Percentiles rank a stretch among this genome's conserved stretches.
phyloP scores from a whole-genome alignment of 1,284 basidiomycete species.

The Cryptococcus amylolentus region DNA sequence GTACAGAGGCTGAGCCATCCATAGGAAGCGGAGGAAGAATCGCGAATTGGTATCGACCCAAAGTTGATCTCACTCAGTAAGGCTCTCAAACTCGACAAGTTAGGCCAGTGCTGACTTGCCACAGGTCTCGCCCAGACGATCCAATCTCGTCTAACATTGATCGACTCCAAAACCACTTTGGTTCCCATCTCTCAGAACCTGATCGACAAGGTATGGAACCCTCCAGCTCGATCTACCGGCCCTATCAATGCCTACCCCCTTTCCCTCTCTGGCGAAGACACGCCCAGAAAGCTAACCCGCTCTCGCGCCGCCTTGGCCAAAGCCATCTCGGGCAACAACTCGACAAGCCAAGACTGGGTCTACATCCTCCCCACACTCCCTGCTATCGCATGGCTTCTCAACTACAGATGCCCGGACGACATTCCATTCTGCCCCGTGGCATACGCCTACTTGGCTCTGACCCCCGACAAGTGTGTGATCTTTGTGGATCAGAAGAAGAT shows the following conservation, averaged over 20 bases:
- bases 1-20: conserved; percentile 2
- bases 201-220: conserved; percentile 75
- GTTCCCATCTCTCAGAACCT: conserved; percentile 64
- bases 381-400: conserved; percentile 68
- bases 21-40: conserved; percentile 56
- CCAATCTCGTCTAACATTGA: conserved; percentile 49
- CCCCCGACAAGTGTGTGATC: conserved; percentile 52
- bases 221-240: conserved; percentile 64
- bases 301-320: conserved; percentile 36
- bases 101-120: neutral
- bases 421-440: conserved; percentile 85
- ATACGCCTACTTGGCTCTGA: conserved; percentile 75
- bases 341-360: conserved; percentile 22
- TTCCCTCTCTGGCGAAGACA: conserved; percentile 63
- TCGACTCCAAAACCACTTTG: conserved; percentile 59
- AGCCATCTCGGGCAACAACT: conserved; percentile 26
- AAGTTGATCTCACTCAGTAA: conserved; percentile 69
- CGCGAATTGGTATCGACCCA: conserved; percentile 80
- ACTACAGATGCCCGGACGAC: conserved; percentile 70
- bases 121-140: conserved; percentile 24
- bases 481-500: conserved; percentile 44
- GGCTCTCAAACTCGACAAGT: neutral
- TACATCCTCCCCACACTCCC: conserved; percentile 51
- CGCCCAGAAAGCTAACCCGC: conserved; percentile 32
- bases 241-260: conserved; percentile 71